Base-by-base conservation (phyloP, 306 rosid species). In the Malus asiatica region DNA sequence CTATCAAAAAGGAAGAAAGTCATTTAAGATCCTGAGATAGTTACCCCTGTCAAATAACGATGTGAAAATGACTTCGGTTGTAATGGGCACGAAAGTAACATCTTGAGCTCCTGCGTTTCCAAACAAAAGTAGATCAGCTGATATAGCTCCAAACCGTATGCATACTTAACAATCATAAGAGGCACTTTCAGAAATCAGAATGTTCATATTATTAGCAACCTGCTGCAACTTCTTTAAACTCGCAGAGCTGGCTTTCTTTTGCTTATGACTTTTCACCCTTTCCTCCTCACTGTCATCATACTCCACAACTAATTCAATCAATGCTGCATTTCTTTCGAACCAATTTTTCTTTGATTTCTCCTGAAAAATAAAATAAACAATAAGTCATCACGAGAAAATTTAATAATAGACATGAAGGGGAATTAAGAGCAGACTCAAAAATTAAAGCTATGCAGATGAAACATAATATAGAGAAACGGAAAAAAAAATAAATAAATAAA, bases 31-130 rank as follows among this genome's bases (percentile, higher is more conserved):
- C 29, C 27, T 46, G 71, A 72, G 53, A 68, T 66, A 35, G 27
- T 81, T 94, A 95, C 96, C 94, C 98, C 97, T 3, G 97, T 94
- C 83, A 90, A 82, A 81, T 92, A 92, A 55, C 97, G 97, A 77
- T 81, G 93, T 22, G 97, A 92, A 81, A 95, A 90, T 51, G 93
- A 73, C 80, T 87, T 89, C 45, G 97, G 92, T 75, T 92, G 99
- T 66, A 95, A 76, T 9, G 99, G 99, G 15, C 76, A 88, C 40
- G 93, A 95, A 81, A 92, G 87, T 86, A 95, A 79, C 38, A 44
- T 70, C 6, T 81, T 85, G 81, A 95, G 92, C 87, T 90, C 97
- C 97, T 94, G 96, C 81, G 42, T 80, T 55, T 76, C 76, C 38
- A 4, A 70, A 73, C 53, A 75, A 68, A 57, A 44, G 20, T 77